Evolutionary conservation across 345 rosid species (phyloP).

Genomic region (Microcos paniculata): DNA sequence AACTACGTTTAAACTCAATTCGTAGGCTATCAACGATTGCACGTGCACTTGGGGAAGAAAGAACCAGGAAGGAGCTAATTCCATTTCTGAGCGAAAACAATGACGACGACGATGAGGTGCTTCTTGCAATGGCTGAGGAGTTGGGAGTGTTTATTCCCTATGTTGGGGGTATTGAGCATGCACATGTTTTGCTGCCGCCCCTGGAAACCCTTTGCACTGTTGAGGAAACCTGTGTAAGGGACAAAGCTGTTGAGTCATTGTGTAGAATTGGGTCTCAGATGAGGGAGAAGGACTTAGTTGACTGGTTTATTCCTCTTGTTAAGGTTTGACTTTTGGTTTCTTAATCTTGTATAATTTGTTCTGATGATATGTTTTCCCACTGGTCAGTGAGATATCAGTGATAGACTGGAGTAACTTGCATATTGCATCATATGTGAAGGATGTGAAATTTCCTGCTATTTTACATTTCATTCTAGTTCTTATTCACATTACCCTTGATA

Average conservation of each 20-base stretch:
- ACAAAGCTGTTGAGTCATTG: slow-evolving; percentile 78
- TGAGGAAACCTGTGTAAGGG: slow-evolving; percentile 95
- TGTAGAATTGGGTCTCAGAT: slow-evolving; percentile 90
- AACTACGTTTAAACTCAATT: slow-evolving; percentile 86
- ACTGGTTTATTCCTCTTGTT: slow-evolving; percentile 73
- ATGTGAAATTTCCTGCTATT: background rate
- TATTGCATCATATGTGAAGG: background rate
- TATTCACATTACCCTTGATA: background rate
- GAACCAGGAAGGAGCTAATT: slow-evolving; percentile 85
- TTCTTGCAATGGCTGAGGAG: slow-evolving; percentile 93
- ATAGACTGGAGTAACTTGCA: background rate
- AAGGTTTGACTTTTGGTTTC: slow-evolving; percentile 53
- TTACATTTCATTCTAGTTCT: background rate
- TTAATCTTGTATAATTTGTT: background rate
- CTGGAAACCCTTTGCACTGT: slow-evolving; percentile 82
- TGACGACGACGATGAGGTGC: slow-evolving; percentile 96
- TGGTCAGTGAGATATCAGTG: background rate
- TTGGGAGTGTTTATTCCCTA: slow-evolving; percentile 86
- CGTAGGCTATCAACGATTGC: slow-evolving; percentile 90
- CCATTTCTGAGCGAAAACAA: slow-evolving; percentile 92
- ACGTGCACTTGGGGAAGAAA: slow-evolving; percentile 95
- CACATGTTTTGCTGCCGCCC: slow-evolving; percentile 74
- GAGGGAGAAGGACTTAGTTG: slow-evolving; percentile 79
- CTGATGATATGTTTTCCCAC: background rate
- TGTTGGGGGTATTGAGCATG: slow-evolving; percentile 89